Evolutionary conservation across 129 eudicot genomes (phyloP), one percentile per base, ranked within the genome.

Genomic region (Arctium lappa): DNA sequence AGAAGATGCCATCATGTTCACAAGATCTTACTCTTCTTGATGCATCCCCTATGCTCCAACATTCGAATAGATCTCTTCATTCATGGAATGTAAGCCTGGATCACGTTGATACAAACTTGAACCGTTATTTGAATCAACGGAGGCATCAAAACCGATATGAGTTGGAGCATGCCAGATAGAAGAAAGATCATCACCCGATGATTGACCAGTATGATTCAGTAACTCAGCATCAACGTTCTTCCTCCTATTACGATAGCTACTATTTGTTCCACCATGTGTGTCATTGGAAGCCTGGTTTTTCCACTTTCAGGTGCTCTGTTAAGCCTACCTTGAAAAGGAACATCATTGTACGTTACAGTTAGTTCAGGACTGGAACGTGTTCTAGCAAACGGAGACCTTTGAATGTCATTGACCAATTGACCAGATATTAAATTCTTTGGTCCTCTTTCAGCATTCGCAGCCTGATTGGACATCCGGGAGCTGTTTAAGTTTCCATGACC

Each of bases 321-420:
- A 22, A 22, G 27, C 27, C 80, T 90, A 44, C 76, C 78, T 85
- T 88, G 96, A 80, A 78, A 85, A 60, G 89, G 81, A 9, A 69
- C 83, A 69, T 88, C 90, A 40, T 79, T 76, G 65, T 85, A 88
- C 10, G 81, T 44, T 77, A 91, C 96, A 1, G 97, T 92, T 22
- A 95, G 88, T 63, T 95, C 97, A 36, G 98, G 98, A 73, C 98
- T 92, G 1, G 98, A 95, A 33, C 80, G 86, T 62, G 97, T 92
- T 85, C 97, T 90, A 9, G 97, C 93, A 89, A 95, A 89, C 73
- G 87, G 88, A 83, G 84, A 81, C 85, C 87, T 81, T 82, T 92
- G 94, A 22, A 85, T 80, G 75, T 91, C 92, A 86, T 86, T 87
- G 39, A 85, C 87, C 83, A 85, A 33, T 22, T 82, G 87, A 75